phyloP scores from a whole-genome alignment of 2,329 filamentous ascomycete species.

The Trichothecium roseum region DNA sequence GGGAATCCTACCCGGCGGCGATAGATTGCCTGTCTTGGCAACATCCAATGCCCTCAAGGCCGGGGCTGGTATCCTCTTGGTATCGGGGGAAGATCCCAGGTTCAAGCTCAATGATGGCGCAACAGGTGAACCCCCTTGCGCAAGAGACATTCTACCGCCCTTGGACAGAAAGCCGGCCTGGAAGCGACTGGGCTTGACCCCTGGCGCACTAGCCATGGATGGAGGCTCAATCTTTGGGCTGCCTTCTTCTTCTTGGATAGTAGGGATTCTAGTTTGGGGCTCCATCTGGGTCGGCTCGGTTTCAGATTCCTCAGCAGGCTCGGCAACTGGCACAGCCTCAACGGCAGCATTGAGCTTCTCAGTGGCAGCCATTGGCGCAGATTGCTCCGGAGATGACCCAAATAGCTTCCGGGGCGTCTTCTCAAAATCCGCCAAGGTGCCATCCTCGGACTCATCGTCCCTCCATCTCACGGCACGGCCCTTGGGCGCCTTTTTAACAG shows the following conservation, averaged over 20 bases:
- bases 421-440: constrained; percentile 79
- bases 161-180: constrained; percentile 77
- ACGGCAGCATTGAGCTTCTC: constrained; percentile 17
- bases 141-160: constrained; percentile 25
- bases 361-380: constrained; percentile 7
- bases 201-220: constrained; percentile 20
- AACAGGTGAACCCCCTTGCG: constrained; percentile 48
- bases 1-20: constrained; percentile 19
- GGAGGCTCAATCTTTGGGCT: constrained; percentile 49
- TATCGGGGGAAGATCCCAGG: constrained; percentile 35
- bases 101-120: constrained; percentile 47
- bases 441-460: constrained; percentile 77
- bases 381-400: constrained; percentile 39
- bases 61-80: constrained; percentile 16
- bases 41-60: constrained; percentile 41
- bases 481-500: constrained; percentile 59
- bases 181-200: constrained; percentile 62
- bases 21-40: constrained; percentile 38
- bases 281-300: constrained; percentile 3
- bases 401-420: constrained; percentile 67
- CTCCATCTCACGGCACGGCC: constrained; percentile 85
- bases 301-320: constrained; percentile 1
- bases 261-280: constrained; percentile 5
- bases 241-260: constrained; percentile 35
- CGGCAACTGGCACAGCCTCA: constrained; percentile 12